phyloP scores from a whole-genome alignment of 164 flowering plant species.

The Annona cherimola region DNA sequence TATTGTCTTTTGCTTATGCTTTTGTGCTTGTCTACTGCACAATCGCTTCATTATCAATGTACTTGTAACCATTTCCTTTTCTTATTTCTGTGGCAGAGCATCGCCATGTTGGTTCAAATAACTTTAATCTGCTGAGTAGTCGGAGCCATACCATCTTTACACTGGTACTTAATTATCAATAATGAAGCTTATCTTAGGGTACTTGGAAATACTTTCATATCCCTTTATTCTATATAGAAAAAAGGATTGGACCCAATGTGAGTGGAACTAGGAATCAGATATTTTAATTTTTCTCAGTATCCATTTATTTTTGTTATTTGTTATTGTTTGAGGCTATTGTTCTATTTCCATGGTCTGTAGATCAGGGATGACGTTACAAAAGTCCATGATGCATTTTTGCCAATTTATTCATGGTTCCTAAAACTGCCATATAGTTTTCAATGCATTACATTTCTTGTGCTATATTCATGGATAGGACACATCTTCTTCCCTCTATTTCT shows the following conservation, averaged over 20 bases:
- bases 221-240: neutral
- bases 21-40: neutral
- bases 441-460: no score
- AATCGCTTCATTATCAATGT: neutral
- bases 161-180: neutral
- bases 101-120: conserved; percentile 98
- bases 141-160: conserved; percentile 3
- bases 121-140: conserved; percentile 41
- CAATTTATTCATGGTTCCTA: neutral
- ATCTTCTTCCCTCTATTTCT: no score
- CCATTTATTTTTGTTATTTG: neutral
- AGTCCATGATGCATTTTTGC: neutral
- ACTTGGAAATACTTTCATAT: neutral
- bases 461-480: no score
- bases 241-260: neutral
- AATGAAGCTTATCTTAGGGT: neutral
- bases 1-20: neutral
- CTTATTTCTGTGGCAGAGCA: conserved; percentile 59
- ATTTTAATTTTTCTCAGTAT: no score
- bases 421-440: no score
- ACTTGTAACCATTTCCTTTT: neutral
- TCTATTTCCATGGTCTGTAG: neutral
- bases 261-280: neutral
- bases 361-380: neutral
- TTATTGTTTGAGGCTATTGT: neutral